Evolutionary conservation across 2,329 filamentous ascomycete species (phyloP), one percentile per base, ranked within the genome.

Genomic region (Fusarium sarcochroum): DNA sequence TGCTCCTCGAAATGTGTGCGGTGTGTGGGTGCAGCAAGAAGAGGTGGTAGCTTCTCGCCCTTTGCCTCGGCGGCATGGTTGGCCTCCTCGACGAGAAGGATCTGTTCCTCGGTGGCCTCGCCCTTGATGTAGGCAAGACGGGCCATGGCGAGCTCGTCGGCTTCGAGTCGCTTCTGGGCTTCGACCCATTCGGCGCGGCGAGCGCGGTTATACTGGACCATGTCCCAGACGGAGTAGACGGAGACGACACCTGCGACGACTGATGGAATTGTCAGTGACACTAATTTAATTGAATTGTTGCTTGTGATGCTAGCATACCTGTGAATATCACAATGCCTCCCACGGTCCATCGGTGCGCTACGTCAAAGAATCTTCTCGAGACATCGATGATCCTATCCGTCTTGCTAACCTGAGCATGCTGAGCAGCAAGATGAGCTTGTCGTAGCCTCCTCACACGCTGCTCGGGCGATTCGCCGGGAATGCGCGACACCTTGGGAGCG

Each of bases 361-460:
- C 82, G 71, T 89, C 86, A 60, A 89, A 82, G 70, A 86, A 79
- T 32, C 81, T 79, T 67, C 87, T 78, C 57, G 84, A 83, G 32
- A 70, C 75, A 59, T 82, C 81, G 52, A 89, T 78, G 40, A 87
- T 55, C 53, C 78, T 80, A 75, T 89, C 87, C 57, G 86, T 78
- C 62, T 76, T 79, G 66, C 86, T 89, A 46, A 87, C 77, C 73
- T 85, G 80, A 21, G 89, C 86, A 71, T 86, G 83, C 78, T 87
- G 87, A 45, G 90, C 89, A n/a, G 88, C 88, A 60, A 89, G 83
- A 76, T 91, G 89, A 64, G 90, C 89, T 45, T 89, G 89, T 54
- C 91, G 85, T 73, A 93, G 81, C 63, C 91, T 85, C 68, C 88
- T 86, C 35, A 93, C 90, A 72, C 90, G 89, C 80, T 93, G 87